Evolutionary conservation across 1,139 yeast species (phyloP).

Genomic region (Saccharomyces hybrid): DNA sequence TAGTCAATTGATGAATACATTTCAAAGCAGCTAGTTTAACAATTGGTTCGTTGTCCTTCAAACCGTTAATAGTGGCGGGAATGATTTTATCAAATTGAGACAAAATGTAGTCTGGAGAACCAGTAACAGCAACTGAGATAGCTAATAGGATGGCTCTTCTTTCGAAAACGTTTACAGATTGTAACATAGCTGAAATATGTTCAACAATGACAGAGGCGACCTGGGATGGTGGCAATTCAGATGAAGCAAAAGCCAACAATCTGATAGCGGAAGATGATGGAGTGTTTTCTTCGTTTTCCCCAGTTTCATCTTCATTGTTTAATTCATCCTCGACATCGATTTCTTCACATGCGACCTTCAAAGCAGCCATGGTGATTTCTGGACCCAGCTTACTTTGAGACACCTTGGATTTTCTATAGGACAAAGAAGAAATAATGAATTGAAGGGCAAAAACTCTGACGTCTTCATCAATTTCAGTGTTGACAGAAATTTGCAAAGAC

Average conservation of each 20-base stretch:
- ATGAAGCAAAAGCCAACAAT: constrained; percentile 68
- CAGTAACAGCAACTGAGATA: constrained; percentile 76
- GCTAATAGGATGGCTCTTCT: constrained; percentile 84
- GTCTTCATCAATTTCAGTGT: constrained; percentile 67
- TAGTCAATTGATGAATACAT: constrained; percentile 68
- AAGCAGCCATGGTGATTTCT: constrained; percentile 62
- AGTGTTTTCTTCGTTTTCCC: constrained; percentile 83
- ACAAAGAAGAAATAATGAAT: constrained; percentile 71
- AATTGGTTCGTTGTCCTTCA: constrained; percentile 66
- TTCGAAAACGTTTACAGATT: constrained; percentile 61
- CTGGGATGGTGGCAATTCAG: constrained; percentile 87
- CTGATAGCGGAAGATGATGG: constrained; percentile 77
- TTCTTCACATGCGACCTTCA: constrained; percentile 74
- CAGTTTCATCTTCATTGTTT: constrained; percentile 76
- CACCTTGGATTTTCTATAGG: constrained; percentile 63
- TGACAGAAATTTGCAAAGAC: constrained; percentile 67
- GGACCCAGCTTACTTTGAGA: constrained; percentile 68
- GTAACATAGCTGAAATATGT: constrained; percentile 53
- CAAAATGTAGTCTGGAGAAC: constrained; percentile 88
- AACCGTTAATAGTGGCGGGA: constrained; percentile 65
- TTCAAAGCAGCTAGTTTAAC: constrained; percentile 85
- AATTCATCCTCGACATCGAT: constrained; percentile 64
- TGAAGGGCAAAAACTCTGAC: constrained; percentile 77
- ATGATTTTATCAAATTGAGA: constrained; percentile 67
- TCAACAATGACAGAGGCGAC: constrained; percentile 75